phyloP scores from a whole-genome alignment of 2,329 filamentous ascomycete genomes.

The Aspergillus sp. region DNA sequence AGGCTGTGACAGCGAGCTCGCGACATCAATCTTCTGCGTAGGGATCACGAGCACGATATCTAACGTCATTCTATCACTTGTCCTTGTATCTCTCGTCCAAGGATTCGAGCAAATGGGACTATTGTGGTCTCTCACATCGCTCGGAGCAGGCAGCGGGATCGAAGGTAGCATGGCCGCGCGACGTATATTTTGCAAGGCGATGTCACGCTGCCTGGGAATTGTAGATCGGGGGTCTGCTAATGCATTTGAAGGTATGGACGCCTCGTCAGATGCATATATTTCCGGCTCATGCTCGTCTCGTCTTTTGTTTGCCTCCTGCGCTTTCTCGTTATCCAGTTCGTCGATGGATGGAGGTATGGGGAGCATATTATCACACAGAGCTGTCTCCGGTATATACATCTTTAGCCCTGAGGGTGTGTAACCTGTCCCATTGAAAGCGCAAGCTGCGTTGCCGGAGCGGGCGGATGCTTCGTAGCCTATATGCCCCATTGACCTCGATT shows the following conservation, averaged over 20 bases:
- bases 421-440: slow-evolving; percentile 28
- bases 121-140: not conserved
- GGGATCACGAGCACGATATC: slow-evolving; percentile 5
- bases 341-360: not conserved
- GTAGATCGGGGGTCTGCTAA: not conserved
- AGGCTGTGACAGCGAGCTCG: not conserved
- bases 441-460: slow-evolving; percentile 21
- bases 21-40: not conserved
- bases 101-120: slow-evolving; percentile 5
- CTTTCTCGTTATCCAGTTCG: not conserved
- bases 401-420: slow-evolving; percentile 12
- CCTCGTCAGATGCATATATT: not conserved
- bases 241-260: not conserved
- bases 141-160: not conserved
- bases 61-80: not conserved
- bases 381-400: slow-evolving; percentile 15
- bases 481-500: not conserved
- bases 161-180: not conserved
- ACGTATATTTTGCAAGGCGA: not conserved
- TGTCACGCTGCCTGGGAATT: not conserved
- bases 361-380: slow-evolving; percentile 10
- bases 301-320: not conserved
- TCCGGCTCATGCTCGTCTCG: too few relatives aligned
- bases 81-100: not conserved
- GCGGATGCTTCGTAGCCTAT: slow-evolving; percentile 18